phyloP scores from a whole-genome alignment of 2,329 filamentous ascomycete genomes.

The Exophiala spinifera region DNA sequence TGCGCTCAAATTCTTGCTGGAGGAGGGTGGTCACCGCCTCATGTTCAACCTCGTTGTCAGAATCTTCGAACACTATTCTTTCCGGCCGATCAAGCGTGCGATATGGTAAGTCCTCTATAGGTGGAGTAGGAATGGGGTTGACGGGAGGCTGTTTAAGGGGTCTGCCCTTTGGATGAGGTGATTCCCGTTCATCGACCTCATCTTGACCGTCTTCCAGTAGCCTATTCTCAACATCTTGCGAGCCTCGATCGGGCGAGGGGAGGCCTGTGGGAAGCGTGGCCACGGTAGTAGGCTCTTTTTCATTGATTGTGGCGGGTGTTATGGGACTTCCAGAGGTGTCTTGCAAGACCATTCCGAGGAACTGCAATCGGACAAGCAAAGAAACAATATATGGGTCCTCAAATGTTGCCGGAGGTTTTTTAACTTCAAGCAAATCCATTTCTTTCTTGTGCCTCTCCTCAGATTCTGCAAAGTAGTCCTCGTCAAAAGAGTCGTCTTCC shows the following conservation, averaged over 20 bases:
- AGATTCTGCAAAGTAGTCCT: slow-evolving; percentile 47
- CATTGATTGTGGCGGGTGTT: slow-evolving; percentile 41
- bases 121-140: slow-evolving; percentile 34
- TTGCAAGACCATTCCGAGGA: slow-evolving; percentile 43
- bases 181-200: slow-evolving; percentile 7
- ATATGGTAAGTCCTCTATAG: slow-evolving; percentile 47
- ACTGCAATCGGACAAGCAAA: slow-evolving; percentile 43
- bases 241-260: slow-evolving; percentile 23
- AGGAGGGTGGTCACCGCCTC: slow-evolving; percentile 41
- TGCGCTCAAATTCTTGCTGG: slow-evolving; percentile 37
- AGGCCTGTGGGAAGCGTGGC: slow-evolving; percentile 25
- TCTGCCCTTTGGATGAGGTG: slow-evolving; percentile 23
- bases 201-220: slow-evolving; percentile 4
- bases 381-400: slow-evolving; percentile 42
- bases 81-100: slow-evolving; percentile 42
- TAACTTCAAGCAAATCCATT: slow-evolving; percentile 41
- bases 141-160: slow-evolving; percentile 26
- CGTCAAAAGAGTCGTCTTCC: slow-evolving; percentile 40
- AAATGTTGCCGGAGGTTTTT: slow-evolving; percentile 42
- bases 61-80: slow-evolving; percentile 44
- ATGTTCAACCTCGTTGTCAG: slow-evolving; percentile 42
- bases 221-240: slow-evolving; percentile 29
- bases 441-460: slow-evolving; percentile 46
- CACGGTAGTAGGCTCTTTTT: slow-evolving; percentile 39
- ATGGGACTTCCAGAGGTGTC: slow-evolving; percentile 28